Base-by-base conservation (phyloP, 2,329 filamentous ascomycete genomes). In the Neofusicoccum umdonicola region DNA sequence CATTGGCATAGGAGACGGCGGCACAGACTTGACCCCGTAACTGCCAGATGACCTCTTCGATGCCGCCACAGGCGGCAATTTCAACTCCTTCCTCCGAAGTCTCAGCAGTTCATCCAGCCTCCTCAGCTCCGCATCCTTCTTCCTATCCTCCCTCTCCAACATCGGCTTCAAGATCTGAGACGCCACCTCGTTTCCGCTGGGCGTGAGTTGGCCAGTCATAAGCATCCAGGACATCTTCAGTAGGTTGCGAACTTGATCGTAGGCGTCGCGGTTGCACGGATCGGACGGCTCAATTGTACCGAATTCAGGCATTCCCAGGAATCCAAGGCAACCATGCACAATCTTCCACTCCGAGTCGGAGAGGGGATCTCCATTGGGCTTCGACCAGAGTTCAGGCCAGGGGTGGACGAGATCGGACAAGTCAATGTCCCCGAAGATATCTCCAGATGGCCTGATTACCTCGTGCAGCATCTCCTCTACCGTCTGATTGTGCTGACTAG, bases 301-400 rank as follows among this genome's bases (percentile, higher is more conserved):
- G 39, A 47, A 12, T 7, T 41, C 5, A 11, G 47, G 8, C 27
- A 31, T 22, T 4, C 47, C 47, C 19, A 52, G 22, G 3, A 22
- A 13, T 9, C 42, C n/a, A n/a, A 47, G 31, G 11, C n/a, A 19
- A 34, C 27, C 27, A 27, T 60, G 37, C 11, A 47, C 34, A 8
- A 60, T 39, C 4, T 17, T 9, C 56, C 41, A 60, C 13, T 47
- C 9, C 17, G 12, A 13, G 2, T 19, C 27, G 3, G 17, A 9
- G 6, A 47, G n/a, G 9, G 9, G 13, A 2, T 42, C 27, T 3
- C 17, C 22, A 42, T 60, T 60, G 15, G 47, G 56, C 11, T 2
- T 22, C 15, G 22, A 3, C 61, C 61, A 63, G 15, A 63, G 34
- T 6, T 63, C n/a, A 4, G 61, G 61, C 61, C 61, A 63, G 3